Base-by-base conservation (phyloP, 768 basidiomycete genomes). In the Boletus barrowsii region DNA sequence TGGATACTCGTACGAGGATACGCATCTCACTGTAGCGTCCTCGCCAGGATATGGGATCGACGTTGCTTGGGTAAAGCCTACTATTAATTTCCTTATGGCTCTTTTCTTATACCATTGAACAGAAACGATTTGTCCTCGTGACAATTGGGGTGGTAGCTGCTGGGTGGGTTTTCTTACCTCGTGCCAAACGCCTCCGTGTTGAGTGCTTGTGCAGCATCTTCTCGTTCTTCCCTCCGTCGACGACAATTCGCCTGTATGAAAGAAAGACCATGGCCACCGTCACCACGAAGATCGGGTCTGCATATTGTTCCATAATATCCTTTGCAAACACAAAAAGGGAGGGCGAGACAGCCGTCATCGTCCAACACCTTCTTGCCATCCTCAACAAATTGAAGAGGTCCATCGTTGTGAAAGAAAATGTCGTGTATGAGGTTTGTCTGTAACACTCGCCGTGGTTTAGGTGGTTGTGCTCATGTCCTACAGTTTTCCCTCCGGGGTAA, bases 271-370 rank as follows among this genome's bases (percentile, higher is more conserved):
- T 93, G 56, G 78, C 90, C 0, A 88, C 86, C 1, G 84, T 85
- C 0, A 77, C 83, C 32, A 71, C 77, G 0, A 84, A 91, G 61
- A 69, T 90, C 7, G 91, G 90, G 1, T 72, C 79, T 0, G 76
- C 88, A 10, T 87, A 93, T 53, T 94, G 92, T 64, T 79, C 85
- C 2, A 81, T 92, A 29, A 72, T 95, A 3, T 88, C 87, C 0
- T 85, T 82, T 56, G 87, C 88, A 1, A 82, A 84, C 56, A 77
- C 80, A 6, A 79, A 76, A 42, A 68, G 66, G 10, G 77, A 81
- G 35, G 66, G 73, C 1, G 82, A 87, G 42, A 70, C 78, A 4
- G 72, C 78, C 8, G 72, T 78, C 32, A 86, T 91, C 40, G 68
- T 85, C 29, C 78, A 80, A 32, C 84, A 82, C 49, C 64, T 90